Conservation (phyloP, 768 basidiomycete genomes). For the Coprinellus aureogranulatus region DNA sequence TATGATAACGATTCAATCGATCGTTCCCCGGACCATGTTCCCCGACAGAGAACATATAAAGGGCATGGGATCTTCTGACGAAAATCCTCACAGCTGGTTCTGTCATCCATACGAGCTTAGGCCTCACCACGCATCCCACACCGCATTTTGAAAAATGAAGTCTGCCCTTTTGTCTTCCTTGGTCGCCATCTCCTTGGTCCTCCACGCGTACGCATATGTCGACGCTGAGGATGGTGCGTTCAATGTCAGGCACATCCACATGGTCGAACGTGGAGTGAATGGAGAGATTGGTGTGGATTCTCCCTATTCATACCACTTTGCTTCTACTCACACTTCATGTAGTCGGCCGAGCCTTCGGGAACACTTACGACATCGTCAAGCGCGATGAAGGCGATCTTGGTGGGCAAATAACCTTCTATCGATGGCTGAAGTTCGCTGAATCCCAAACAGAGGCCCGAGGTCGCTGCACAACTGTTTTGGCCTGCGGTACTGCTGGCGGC, state of each 20-base stretch:
- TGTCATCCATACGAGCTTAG: too few relatives aligned
- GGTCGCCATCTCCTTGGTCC: neutral
- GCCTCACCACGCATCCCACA: too few relatives aligned
- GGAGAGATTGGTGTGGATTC: neutral
- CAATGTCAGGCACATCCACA: neutral
- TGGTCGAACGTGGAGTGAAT: neutral
- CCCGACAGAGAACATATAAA: too few relatives aligned
- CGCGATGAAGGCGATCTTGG: neutral
- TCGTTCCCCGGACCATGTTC: too few relatives aligned
- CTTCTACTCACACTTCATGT: neutral
- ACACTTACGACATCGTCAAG: neutral
- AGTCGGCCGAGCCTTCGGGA: neutral
- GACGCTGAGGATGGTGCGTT: neutral
- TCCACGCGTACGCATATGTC: neutral
- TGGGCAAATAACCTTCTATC: neutral
- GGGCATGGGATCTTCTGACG: neutral
- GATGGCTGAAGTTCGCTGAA: too few relatives aligned
- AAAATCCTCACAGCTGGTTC: neutral
- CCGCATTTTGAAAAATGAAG: slow-evolving; percentile 1
- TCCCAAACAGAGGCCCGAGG: neutral
- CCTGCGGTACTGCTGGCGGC: neutral
- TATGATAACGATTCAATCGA: too few relatives aligned
- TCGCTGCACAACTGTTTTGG: neutral
- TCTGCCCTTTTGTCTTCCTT: neutral
- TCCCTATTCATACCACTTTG: neutral